Evolutionary conservation across 2,329 filamentous ascomycete species (phyloP).

Genomic region (Trichoderma brevicompactum): DNA sequence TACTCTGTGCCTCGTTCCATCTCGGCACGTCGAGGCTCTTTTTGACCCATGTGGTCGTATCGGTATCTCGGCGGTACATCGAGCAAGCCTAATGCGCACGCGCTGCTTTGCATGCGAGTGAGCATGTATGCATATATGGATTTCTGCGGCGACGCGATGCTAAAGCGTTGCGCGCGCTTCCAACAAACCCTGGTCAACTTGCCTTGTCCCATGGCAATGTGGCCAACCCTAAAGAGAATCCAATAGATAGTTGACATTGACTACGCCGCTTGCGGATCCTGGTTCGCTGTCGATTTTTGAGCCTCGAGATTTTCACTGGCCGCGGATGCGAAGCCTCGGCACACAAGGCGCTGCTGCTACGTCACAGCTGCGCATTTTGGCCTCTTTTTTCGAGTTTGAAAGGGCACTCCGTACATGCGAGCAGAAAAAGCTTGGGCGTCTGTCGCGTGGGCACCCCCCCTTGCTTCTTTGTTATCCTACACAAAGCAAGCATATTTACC

Average conservation of each 20-base stretch:
- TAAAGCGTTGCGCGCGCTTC: constrained; percentile 19
- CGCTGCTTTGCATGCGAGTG: neutral
- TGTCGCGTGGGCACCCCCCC: neutral
- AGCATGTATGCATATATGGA: constrained; percentile 4
- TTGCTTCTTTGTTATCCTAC: neutral
- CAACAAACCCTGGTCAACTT: constrained; percentile 11
- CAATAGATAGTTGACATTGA: neutral
- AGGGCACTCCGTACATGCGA: neutral
- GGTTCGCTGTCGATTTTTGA: constrained; percentile 1
- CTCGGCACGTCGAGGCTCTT: neutral
- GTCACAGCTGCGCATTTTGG: neutral
- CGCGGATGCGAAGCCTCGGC: neutral
- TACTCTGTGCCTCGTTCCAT: neutral
- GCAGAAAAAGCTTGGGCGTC: neutral
- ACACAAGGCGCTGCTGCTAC: too few relatives aligned
- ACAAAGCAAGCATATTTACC: neutral
- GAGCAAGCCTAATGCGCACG: neutral
- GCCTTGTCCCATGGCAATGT: constrained; percentile 3
- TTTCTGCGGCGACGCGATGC: constrained; percentile 1
- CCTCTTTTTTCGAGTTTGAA: neutral
- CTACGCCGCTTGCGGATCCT: constrained; percentile 4
- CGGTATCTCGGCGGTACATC: constrained; percentile 2
- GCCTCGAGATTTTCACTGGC: neutral
- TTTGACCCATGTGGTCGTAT: neutral
- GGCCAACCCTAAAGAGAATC: constrained; percentile 2